Percentiles rank a stretch among this genome's conserved stretches.
Conservation (phyloP, 2,329 filamentous ascomycete genomes). For the Bipolaris gigantea region DNA sequence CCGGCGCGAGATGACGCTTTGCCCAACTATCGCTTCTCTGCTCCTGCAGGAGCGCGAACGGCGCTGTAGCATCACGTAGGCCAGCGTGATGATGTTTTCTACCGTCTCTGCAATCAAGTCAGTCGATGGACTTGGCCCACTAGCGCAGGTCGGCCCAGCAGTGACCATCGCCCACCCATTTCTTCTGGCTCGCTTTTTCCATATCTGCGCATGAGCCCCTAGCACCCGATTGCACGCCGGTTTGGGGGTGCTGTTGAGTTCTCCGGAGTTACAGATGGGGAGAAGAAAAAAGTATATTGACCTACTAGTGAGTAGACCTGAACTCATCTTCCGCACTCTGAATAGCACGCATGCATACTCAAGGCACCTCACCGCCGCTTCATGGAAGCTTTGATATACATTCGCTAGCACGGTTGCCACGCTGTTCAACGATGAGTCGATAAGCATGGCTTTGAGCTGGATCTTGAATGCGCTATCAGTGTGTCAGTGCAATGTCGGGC, state of each 20-base stretch:
- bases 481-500: constrained; percentile 18
- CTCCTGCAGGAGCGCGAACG: constrained; percentile 47
- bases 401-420: constrained; percentile 70
- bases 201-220: constrained; percentile 6
- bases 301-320: constrained; percentile 63
- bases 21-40: constrained; percentile 30
- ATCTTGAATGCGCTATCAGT: constrained; percentile 69
- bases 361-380: constrained; percentile 75
- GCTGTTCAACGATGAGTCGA: constrained; percentile 78
- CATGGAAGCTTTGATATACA: constrained; percentile 71
- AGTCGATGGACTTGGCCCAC: constrained; percentile 18
- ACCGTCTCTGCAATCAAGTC: constrained; percentile 60
- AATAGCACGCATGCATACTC: constrained; percentile 64
- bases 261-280: constrained; percentile 1
- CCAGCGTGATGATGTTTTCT: constrained; percentile 65
- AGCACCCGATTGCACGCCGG: constrained; percentile 16
- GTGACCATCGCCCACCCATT: constrained; percentile 21
- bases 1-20: constrained; percentile 58
- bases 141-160: constrained; percentile 8
- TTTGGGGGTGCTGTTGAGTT: constrained; percentile 14
- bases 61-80: constrained; percentile 65
- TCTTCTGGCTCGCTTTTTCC: constrained; percentile 14
- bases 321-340: constrained; percentile 57
- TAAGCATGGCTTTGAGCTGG: constrained; percentile 81
- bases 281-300: constrained; percentile 17